Base-by-base conservation (phyloP, 805 yeast species). In the Suhomyces pyralidae region DNA sequence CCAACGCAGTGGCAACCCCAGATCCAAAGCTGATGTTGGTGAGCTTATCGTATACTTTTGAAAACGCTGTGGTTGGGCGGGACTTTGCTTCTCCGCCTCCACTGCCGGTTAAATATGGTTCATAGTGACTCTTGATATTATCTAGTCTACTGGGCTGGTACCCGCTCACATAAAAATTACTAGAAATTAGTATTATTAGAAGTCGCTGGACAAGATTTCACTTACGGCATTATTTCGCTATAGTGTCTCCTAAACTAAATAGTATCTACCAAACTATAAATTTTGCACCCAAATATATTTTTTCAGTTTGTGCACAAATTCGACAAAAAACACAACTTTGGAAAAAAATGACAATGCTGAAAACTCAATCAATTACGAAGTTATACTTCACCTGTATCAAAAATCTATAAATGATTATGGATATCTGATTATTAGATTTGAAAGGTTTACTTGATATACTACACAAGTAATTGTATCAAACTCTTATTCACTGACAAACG, bases 21-120 rank as follows among this genome's bases (percentile, higher is more conserved):
- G 49, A 26, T 4, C 19, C 36, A 15, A 36, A 45, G 28, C 40
- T 38, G 14, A 42, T 38, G 10, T 38, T 40, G 36, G 51, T 12
- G 15, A 56, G 56, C 49, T 58, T 62, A 32, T 63, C 68, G 17
- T 60, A 48, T 6, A 59, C 63, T 46, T 54, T 58, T 36, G 55
- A 58, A 40, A 65, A 44, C 4, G 68, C 68, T 0, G 68, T 63
- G 7, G 61, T 50, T 2, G 68, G 67, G 20, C 68, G 55, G 19
- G 54, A 42, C 26, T 24, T 32, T 5, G 14, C 22, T 38, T 38
- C 42, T 17, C 42, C 42, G 14, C 42, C 9, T 15, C 42, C 42
- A 17, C 42, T 38, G 24, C 42, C 42, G 7, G 20, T 38, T 19
- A 38, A 38, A 38, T 38, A 38, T 12, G 42, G 42, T 19, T 38